phyloP scores from a whole-genome alignment of 2,329 filamentous ascomycete species.

The Myriosclerotinia scirpicola region DNA sequence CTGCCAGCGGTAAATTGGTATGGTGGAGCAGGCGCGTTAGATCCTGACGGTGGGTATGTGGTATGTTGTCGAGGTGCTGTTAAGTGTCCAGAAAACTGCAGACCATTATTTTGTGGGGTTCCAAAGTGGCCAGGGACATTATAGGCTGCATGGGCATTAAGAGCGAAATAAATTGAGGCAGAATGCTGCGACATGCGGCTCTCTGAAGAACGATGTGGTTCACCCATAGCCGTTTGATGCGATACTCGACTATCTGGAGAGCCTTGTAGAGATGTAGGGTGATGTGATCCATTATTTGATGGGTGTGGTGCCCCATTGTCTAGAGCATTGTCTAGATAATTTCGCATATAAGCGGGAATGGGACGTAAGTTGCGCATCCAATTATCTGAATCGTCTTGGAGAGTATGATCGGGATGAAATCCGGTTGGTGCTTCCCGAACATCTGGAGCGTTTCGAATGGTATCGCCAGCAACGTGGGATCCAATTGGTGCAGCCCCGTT shows the following conservation, averaged over 20 bases:
- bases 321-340: neutral
- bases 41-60: neutral
- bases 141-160: neutral
- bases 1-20: constrained; percentile 27
- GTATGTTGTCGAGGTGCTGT: neutral
- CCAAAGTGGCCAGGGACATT: neutral
- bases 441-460: too few relatives aligned
- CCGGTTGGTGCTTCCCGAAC: too few relatives aligned
- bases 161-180: neutral
- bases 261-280: neutral
- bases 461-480: too few relatives aligned
- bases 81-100: neutral
- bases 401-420: too few relatives aligned
- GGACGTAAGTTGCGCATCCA: too few relatives aligned
- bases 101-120: neutral
- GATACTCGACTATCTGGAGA: neutral
- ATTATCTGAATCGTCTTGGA: too few relatives aligned
- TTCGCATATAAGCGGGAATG: too few relatives aligned
- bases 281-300: neutral
- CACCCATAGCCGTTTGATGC: neutral
- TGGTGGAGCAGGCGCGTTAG: neutral
- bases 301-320: neutral
- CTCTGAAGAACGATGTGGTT: neutral
- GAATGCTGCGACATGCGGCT: neutral
- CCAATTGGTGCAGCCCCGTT: too few relatives aligned